Evolutionary conservation across 2,329 filamentous ascomycete species (phyloP).

Genomic region (Thielaviopsis populi): DNA sequence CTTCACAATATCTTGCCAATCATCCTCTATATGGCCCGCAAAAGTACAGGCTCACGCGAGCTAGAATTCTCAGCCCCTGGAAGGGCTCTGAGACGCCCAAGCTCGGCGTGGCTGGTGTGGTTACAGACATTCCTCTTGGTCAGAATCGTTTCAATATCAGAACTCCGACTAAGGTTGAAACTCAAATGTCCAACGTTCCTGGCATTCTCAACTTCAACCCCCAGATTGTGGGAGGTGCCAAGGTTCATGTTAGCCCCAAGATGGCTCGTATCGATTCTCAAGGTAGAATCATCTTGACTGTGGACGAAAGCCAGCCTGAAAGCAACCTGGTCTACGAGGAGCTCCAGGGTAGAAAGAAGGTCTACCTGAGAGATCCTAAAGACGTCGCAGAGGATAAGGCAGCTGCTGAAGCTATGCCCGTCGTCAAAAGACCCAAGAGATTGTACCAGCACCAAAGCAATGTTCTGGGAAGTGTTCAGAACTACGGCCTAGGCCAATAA

Average conservation of each 20-base stretch:
- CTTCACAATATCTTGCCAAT: slow-evolving; percentile 39
- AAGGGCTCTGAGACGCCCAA: slow-evolving; percentile 25
- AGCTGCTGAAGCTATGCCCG: slow-evolving; percentile 21
- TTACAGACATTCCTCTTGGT: slow-evolving; percentile 29
- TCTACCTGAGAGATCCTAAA: slow-evolving; percentile 22
- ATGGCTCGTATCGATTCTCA: slow-evolving; percentile 33
- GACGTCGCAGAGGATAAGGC: slow-evolving; percentile 23
- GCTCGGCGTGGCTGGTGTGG: slow-evolving; percentile 41
- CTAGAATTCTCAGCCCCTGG: slow-evolving; percentile 36
- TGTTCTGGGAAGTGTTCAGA: slow-evolving; percentile 25
- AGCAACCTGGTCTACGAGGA: slow-evolving; percentile 34
- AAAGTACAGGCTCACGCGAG: slow-evolving; percentile 33
- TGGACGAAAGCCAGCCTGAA: slow-evolving; percentile 28
- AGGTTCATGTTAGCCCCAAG: slow-evolving; percentile 35
- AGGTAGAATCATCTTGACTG: slow-evolving; percentile 33
- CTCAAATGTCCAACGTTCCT: slow-evolving; percentile 16
- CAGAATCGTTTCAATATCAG: slow-evolving; percentile 30
- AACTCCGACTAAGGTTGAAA: slow-evolving; percentile 12
- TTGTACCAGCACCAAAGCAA: slow-evolving; percentile 11
- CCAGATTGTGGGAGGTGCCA: slow-evolving; percentile 35
- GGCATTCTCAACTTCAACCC: slow-evolving; percentile 28
- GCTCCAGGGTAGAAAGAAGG: slow-evolving; percentile 25
- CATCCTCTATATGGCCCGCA: slow-evolving; percentile 48
- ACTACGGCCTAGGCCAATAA: slow-evolving; percentile 26
- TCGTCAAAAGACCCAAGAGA: not conserved